Percentiles rank a stretch among this genome's conserved stretches.
Conservation (phyloP, 176 grass and related monocot genomes). For the Luzula sylvatica region DNA sequence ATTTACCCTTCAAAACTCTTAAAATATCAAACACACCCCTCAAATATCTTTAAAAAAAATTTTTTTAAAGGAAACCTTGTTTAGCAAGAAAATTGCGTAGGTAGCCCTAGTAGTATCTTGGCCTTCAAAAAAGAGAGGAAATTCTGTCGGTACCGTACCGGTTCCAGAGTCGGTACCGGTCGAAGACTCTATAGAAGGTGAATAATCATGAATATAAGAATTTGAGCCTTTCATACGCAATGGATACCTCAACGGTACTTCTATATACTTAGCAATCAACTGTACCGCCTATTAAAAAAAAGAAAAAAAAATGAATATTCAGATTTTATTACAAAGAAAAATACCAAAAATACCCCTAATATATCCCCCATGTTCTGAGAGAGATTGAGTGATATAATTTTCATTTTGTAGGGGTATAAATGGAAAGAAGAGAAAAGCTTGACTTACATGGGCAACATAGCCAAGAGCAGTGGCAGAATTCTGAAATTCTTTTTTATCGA, state of each 20-base stretch:
- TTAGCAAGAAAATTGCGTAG: constrained; percentile 93
- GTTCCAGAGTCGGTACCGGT: constrained; percentile 18
- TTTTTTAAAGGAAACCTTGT: constrained; percentile 72
- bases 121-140: constrained; percentile 80
- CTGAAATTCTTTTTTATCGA: constrained; percentile 70
- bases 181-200: constrained; percentile 52
- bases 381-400: too few relatives aligned
- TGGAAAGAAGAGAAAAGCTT: constrained; percentile 1
- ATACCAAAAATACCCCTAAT: too few relatives aligned
- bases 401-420: background rate
- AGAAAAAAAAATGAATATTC: constrained; percentile 17
- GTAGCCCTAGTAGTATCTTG: constrained; percentile 84
- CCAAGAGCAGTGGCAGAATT: constrained; percentile 58
- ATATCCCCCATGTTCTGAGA: too few relatives aligned
- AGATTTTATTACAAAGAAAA: too few relatives aligned
- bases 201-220: constrained; percentile 68
- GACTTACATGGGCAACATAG: constrained; percentile 77
- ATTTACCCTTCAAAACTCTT: too few relatives aligned
- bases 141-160: constrained; percentile 45
- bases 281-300: constrained; percentile 45
- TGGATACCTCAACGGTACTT: constrained; percentile 80
- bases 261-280: constrained; percentile 66
- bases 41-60: too few relatives aligned
- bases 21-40: background rate
- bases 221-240: constrained; percentile 66